Evolutionary conservation across 352 stramenopile species (phyloP).

Genomic region (Globisporangium heterothallicum): DNA sequence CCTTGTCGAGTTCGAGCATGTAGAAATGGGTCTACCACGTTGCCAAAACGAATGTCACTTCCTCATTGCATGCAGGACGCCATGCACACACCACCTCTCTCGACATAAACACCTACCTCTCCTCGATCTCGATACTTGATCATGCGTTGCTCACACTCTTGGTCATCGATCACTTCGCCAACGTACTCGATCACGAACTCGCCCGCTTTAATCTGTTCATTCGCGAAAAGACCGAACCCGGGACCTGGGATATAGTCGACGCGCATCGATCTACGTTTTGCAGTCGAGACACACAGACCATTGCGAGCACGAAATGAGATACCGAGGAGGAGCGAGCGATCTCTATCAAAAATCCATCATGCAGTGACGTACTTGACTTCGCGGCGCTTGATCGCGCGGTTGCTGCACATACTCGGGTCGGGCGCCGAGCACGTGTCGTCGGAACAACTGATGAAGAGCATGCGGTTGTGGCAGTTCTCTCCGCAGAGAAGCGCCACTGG

Average conservation of each 20-base stretch:
- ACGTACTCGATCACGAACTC: conserved; percentile 94
- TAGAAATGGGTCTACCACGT: conserved; percentile 80
- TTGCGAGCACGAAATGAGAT: too few species aligned
- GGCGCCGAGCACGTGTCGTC: conserved; percentile 72
- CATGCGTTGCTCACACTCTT: conserved; percentile 63
- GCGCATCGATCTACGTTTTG: conserved; percentile 29
- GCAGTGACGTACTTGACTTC: conserved; percentile 42
- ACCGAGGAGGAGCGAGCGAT: too few species aligned
- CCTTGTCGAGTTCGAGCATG: conserved; percentile 85
- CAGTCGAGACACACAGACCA: conserved; percentile 3
- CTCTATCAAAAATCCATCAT: too few species aligned
- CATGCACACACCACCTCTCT: too few species aligned
- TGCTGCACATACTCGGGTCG: conserved; percentile 58
- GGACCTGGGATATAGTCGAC: conserved; percentile 78
- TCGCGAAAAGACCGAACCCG: conserved; percentile 86
- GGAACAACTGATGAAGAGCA: conserved; percentile 81
- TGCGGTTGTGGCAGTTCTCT: conserved; percentile 78
- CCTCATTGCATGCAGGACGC: too few species aligned
- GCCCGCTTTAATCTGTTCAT: conserved; percentile 66
- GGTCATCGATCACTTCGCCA: conserved; percentile 90
- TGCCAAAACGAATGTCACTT: too few species aligned
- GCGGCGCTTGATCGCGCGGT: conserved; percentile 63
- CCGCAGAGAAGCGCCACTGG: conserved; percentile 26
- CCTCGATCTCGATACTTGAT: conserved; percentile 50
- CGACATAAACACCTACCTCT: conserved; percentile 24